Base-by-base conservation (phyloP, 257 asterid species). In the Cruciata laevipes region DNA sequence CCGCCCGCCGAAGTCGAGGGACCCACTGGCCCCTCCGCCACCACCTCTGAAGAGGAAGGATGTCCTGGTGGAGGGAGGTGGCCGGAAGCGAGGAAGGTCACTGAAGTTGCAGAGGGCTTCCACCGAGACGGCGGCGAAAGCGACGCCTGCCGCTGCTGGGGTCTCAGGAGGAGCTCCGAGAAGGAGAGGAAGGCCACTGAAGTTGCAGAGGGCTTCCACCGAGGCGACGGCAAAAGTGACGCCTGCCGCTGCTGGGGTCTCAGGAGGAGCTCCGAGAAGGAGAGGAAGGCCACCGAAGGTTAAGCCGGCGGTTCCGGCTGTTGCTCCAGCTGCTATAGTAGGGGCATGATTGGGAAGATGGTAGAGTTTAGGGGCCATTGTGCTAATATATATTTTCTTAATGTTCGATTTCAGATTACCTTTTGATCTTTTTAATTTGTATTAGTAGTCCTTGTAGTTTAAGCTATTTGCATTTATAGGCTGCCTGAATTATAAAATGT, bases 201-300 rank as follows among this genome's bases (percentile, higher is more conserved):
- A 92, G 84, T 65, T 72, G 0, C 60, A 75, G 6, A 71, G 70
- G 12, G 27, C 64, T 13, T 4, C 14, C 55, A 3, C 55, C 55
- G 55, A 17, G n/a, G 63, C 69, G 21, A 7, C 64, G 30, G 30
- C 30, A 2, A 27, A 1, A 27, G 30, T 27, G 30, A 27, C 30
- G 5, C 65, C 79, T 7, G 49, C 73, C 1, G 21, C 68, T 0
- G 32, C 70, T 6, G 77, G 69, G 0, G 7, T 58, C 0, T 62
- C 76, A 0, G 76, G 69, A 6, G 73, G 77, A 14, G 8, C 77
- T 14, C 88, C 81, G 0, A 87, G 95, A 12, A 90, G 95, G 0
- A 90, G 97, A 42, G 98, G 98, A 27, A 77, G 98, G 77, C 96
- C 92, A 14, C 96, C 96, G 0, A 91, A 91, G 74, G 92, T 83